Base-by-base conservation (phyloP, 805 yeast genomes). In the Dipodascopsis tothii region DNA sequence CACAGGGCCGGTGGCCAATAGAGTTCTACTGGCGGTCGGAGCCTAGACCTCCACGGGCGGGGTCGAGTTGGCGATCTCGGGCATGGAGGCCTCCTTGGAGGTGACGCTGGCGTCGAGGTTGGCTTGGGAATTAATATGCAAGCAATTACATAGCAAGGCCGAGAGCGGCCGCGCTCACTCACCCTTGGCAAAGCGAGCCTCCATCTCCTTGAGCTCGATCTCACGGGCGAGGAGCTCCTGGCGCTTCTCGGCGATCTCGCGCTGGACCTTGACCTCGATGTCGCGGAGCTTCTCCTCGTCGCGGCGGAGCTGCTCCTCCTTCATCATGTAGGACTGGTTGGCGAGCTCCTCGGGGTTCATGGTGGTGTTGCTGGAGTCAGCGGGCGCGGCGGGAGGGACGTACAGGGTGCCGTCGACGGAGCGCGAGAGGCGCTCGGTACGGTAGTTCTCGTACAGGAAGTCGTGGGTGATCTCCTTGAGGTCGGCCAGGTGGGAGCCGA, bases 401-500 rank as follows among this genome's bases (percentile, higher is more conserved):
- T 41, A 37, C 43, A 33, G 38, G 2, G 39, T 19, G 5, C 44
- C 41, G 11, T 42, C 50, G 30, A 45, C 57, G 19, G 56, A 50
- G 35, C 46, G 45, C 5, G 84, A 76, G 55, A 84, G 69, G 56
- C 82, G 73, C 59, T 82, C 88, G 18, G 92, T 80, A 66, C 95
- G 75, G 60, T 82, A 83, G 45, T 80, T 78, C 59, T 83, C 94
- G 62, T 83, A 83, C 43, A 83, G 65, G 63, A 78, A 70, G 55
- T 78, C 84, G 56, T 81, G 86, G 22, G 94, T 84, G 46, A 82
- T 69, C 57, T 84, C 94, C 64, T 83, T 82, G 58, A 83, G 75
- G 57, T 83, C 92, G 60, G 79, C 82, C 53, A 84, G 67, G 60
- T 85, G 94, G n/a, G 88, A 75, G 4, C 94, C 94, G 58, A 84